Evolutionary conservation across 768 basidiomycete species (phyloP).

Genomic region (Lentinula lateritia): DNA sequence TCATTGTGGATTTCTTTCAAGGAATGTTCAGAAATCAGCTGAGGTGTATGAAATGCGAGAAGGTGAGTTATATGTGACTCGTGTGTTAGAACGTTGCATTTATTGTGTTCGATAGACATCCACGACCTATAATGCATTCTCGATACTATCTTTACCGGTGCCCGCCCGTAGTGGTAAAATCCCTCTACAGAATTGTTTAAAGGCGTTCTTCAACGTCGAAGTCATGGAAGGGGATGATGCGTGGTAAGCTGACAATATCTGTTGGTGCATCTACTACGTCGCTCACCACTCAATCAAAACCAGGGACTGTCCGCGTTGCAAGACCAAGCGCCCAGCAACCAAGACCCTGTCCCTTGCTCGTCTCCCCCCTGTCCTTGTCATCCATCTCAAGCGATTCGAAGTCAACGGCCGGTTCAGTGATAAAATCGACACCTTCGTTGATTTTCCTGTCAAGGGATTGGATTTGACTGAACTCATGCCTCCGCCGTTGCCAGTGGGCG

Average conservation of each 20-base stretch:
- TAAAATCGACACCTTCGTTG: conserved; percentile 92
- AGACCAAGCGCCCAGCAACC: conserved; percentile 76
- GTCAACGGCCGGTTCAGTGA: conserved; percentile 90
- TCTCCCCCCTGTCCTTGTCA: conserved; percentile 86
- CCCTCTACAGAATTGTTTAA: conserved; percentile 74
- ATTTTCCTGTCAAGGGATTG: conserved; percentile 68
- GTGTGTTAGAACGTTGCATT: neutral
- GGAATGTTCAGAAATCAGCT: conserved; percentile 91
- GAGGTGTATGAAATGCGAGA: conserved; percentile 85
- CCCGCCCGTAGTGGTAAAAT: conserved; percentile 63
- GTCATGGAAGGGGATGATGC: conserved; percentile 90
- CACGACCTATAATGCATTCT: conserved; percentile 95
- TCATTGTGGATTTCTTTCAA: conserved; percentile 97
- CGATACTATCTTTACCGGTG: conserved; percentile 89
- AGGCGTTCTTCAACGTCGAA: conserved; percentile 87
- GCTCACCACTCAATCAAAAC: neutral
- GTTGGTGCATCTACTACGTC: neutral
- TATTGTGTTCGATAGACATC: conserved; percentile 62
- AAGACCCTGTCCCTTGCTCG: conserved; percentile 89
- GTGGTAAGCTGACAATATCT: conserved; percentile 51
- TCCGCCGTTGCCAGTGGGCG: conserved; percentile 63
- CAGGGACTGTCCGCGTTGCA: conserved; percentile 96
- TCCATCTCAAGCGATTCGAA: conserved; percentile 91
- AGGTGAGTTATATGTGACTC: conserved; percentile 39
- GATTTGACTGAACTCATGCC: conserved; percentile 84